Conservation (phyloP, 2,329 filamentous ascomycete species). For the Aureobasidium sp. region DNA sequence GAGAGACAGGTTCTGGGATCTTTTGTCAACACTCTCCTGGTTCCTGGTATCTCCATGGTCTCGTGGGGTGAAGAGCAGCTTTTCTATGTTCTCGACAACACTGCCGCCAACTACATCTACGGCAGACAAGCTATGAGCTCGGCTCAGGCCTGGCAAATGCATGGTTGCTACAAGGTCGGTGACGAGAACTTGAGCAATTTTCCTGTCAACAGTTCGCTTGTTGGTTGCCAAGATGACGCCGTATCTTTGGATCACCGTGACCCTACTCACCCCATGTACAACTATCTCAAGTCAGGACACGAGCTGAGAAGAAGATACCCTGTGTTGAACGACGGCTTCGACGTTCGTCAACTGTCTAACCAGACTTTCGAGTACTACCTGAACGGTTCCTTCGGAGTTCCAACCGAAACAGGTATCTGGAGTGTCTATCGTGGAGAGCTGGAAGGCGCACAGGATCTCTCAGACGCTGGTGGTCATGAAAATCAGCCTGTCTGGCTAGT, state of each 20-base stretch:
- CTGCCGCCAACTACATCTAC: constrained; percentile 58
- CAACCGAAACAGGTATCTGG: constrained; percentile 55
- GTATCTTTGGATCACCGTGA: constrained; percentile 57
- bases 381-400: constrained; percentile 46
- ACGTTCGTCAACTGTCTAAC: constrained; percentile 50
- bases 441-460: constrained; percentile 46
- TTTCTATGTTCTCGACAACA: constrained; percentile 58
- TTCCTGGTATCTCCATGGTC: constrained; percentile 55
- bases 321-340: constrained; percentile 54
- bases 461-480: constrained; percentile 28
- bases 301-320: constrained; percentile 52
- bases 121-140: constrained; percentile 58
- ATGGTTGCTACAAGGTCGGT: constrained; percentile 55
- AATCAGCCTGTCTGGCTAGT: constrained; percentile 42
- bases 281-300: constrained; percentile 56
- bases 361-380: constrained; percentile 46
- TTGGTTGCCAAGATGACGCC: constrained; percentile 51
- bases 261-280: constrained; percentile 54
- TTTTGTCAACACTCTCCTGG: constrained; percentile 52
- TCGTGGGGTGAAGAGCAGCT: constrained; percentile 62
- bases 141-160: constrained; percentile 53
- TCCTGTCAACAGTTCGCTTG: constrained; percentile 47
- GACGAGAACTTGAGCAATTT: constrained; percentile 53
- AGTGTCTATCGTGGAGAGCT: constrained; percentile 46
- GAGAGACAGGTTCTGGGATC: constrained; percentile 51